phyloP scores from a whole-genome alignment of 768 basidiomycete genomes.

The Suillus variegatus region DNA sequence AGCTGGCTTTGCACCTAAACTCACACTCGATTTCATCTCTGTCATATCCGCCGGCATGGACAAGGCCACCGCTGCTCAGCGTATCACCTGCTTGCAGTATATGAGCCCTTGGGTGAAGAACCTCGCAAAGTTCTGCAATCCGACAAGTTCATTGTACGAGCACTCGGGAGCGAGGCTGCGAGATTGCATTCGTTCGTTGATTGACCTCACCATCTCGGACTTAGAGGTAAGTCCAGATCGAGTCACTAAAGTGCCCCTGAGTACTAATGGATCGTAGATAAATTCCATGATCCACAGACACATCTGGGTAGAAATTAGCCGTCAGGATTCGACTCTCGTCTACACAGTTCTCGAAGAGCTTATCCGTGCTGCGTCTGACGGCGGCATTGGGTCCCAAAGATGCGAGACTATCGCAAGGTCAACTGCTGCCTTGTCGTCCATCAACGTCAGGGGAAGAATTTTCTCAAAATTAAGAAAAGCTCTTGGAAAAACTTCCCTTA shows the following conservation, averaged over 20 bases:
- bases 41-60: conserved; percentile 74
- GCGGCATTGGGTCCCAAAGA: conserved; percentile 71
- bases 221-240: conserved; percentile 52
- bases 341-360: conserved; percentile 82
- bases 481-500: conserved; percentile 70
- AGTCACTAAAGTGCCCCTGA: conserved; percentile 2
- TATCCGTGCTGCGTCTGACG: conserved; percentile 80
- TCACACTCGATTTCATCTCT: conserved; percentile 88
- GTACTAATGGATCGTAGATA: conserved; percentile 45
- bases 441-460: conserved; percentile 76
- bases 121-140: conserved; percentile 67
- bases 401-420: conserved; percentile 78
- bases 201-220: conserved; percentile 73
- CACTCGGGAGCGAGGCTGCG: conserved; percentile 73
- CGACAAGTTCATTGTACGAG: conserved; percentile 67
- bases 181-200: conserved; percentile 77
- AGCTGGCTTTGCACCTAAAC: conserved; percentile 71
- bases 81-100: conserved; percentile 76
- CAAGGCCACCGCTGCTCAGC: conserved; percentile 47
- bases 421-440: conserved; percentile 71
- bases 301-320: conserved; percentile 78
- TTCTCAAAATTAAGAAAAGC: conserved; percentile 80
- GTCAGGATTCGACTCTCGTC: conserved; percentile 62
- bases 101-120: conserved; percentile 91
- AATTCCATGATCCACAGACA: conserved; percentile 66